phyloP scores from a whole-genome alignment of 352 stramenopile species.

The Globisporangium acanthophoron region DNA sequence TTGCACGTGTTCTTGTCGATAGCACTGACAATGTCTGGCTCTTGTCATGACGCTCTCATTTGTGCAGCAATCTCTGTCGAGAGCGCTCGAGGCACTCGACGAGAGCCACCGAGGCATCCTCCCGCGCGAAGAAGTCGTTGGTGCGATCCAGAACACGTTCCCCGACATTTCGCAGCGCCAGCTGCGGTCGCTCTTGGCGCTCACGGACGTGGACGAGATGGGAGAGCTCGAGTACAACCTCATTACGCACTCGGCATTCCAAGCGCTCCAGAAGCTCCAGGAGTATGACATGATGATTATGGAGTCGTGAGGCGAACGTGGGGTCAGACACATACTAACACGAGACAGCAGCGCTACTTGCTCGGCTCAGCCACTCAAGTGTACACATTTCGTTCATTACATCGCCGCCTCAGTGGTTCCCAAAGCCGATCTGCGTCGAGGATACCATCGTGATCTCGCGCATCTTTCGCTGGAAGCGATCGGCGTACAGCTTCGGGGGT shows the following conservation, averaged over 20 bases:
- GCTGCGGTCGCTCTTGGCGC: conserved; percentile 52
- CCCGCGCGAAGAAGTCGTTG: conserved; percentile 43
- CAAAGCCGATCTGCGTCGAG: conserved; percentile 42
- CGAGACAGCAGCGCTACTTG: background rate
- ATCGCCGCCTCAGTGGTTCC: conserved; percentile 22
- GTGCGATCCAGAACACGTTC: conserved; percentile 57
- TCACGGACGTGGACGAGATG: conserved; percentile 61
- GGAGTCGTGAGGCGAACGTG: conserved; percentile 27
- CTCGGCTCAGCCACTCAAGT: background rate
- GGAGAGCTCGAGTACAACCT: conserved; percentile 69
- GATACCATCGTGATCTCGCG: conserved; percentile 81
- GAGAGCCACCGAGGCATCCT: conserved; percentile 53
- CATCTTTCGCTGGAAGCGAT: conserved; percentile 83
- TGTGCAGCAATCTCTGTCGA: conserved; percentile 43
- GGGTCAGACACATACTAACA: background rate
- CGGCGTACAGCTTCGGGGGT: conserved; percentile 62
- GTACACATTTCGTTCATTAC: conserved; percentile 12
- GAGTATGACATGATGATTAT: conserved; percentile 82
- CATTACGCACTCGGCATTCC: conserved; percentile 65
- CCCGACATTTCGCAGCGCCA: conserved; percentile 57
- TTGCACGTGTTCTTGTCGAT: background rate
- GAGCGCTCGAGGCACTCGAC: conserved; percentile 59
- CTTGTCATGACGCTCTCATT: no score
- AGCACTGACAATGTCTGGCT: background rate
- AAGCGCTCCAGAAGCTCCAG: conserved; percentile 72